phyloP scores from a whole-genome alignment of 768 basidiomycete genomes.

The Rubroboletus satanas region DNA sequence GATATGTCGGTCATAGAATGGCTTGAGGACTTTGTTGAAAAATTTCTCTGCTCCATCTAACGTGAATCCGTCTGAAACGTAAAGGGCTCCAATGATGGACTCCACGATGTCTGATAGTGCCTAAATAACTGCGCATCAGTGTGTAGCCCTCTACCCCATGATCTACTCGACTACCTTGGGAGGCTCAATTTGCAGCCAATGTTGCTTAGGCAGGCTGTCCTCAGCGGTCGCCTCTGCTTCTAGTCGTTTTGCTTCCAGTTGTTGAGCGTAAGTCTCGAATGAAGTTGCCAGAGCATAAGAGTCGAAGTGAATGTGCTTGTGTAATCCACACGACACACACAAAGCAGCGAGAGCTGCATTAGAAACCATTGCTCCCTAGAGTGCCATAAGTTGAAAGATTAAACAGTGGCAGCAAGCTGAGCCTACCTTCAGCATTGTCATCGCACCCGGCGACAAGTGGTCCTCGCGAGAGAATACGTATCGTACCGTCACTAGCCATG shows the following conservation, averaged over 20 bases:
- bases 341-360: slow-evolving; percentile 74
- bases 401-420: not conserved
- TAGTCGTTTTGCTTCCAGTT: slow-evolving; percentile 44
- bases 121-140: slow-evolving; percentile 36
- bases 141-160: not conserved
- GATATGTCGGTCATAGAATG: slow-evolving; percentile 77
- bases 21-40: slow-evolving; percentile 65
- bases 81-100: slow-evolving; percentile 74
- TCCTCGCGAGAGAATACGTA: slow-evolving; percentile 65
- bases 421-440: slow-evolving; percentile 72
- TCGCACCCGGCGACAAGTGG: slow-evolving; percentile 65
- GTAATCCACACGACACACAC: slow-evolving; percentile 65
- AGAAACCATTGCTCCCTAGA: slow-evolving; percentile 80
- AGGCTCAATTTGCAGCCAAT: slow-evolving; percentile 73
- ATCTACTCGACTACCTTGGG: slow-evolving; percentile 56
- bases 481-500: slow-evolving; percentile 60
- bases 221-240: slow-evolving; percentile 51
- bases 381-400: not conserved
- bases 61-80: slow-evolving; percentile 70
- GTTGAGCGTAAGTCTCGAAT: slow-evolving; percentile 51
- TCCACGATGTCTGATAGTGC: slow-evolving; percentile 77
- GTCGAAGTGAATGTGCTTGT: slow-evolving; percentile 57
- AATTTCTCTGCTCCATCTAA: slow-evolving; percentile 57
- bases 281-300: slow-evolving; percentile 47
- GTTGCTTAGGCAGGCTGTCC: slow-evolving; percentile 56